Evolutionary conservation across 352 stramenopile genomes (phyloP).

Genomic region (Phytophthora palmivora): DNA sequence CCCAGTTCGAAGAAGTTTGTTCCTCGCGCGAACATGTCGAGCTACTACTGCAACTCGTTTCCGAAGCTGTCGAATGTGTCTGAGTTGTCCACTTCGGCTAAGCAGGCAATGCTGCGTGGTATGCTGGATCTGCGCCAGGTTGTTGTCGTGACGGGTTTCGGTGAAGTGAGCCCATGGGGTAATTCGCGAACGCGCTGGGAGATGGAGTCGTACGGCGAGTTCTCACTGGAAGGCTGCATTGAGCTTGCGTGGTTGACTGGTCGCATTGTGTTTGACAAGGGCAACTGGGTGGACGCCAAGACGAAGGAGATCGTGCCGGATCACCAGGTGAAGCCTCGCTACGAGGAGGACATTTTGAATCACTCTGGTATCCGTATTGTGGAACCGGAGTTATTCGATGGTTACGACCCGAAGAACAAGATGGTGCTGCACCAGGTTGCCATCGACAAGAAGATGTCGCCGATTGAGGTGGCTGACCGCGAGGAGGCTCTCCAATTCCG

Average conservation of each 20-base stretch:
- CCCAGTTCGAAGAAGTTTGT: constrained; percentile 37
- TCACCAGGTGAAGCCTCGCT: constrained; percentile 78
- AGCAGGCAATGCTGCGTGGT: constrained; percentile 57
- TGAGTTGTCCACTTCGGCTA: constrained; percentile 40
- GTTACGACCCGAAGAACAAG: constrained; percentile 91
- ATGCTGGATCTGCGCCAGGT: constrained; percentile 89
- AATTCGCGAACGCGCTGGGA: constrained; percentile 90
- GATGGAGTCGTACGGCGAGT: constrained; percentile 91
- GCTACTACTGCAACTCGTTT: constrained; percentile 79
- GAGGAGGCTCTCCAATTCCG: constrained; percentile 88
- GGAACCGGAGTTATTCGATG: constrained; percentile 88
- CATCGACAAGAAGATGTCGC: constrained; percentile 91
- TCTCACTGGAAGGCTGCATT: constrained; percentile 90
- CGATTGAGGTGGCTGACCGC: constrained; percentile 83
- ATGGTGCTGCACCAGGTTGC: constrained; percentile 86
- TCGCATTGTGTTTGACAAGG: constrained; percentile 83
- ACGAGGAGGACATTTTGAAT: constrained; percentile 83
- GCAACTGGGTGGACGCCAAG: constrained; percentile 85
- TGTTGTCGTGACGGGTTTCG: constrained; percentile 87
- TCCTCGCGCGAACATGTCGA: constrained; percentile 72
- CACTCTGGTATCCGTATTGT: constrained; percentile 87
- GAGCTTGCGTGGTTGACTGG: constrained; percentile 89
- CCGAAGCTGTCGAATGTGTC: constrained; percentile 55
- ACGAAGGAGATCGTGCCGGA: constrained; percentile 83
- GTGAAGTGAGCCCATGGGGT: constrained; percentile 88